phyloP scores from a whole-genome alignment of 192 early-diverging fungal genomes.

The Coemansia sp. region DNA sequence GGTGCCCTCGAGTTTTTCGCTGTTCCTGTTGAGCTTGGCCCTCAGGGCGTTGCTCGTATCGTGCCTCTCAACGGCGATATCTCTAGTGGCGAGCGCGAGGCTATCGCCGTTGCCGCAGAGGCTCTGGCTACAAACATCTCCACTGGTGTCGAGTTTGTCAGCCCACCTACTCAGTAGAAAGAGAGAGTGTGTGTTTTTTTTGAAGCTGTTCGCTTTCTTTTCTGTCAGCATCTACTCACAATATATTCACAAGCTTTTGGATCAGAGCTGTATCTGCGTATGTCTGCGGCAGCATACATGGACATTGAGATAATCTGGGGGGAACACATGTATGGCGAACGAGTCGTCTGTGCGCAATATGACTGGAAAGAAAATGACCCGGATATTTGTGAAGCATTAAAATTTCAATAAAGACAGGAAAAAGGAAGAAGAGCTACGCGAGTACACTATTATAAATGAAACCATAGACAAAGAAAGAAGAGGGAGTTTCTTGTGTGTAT shows the following conservation, averaged over 20 bases:
- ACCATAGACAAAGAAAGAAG: background rate
- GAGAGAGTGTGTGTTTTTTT: conserved; percentile 11
- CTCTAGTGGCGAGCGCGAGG: conserved; percentile 73
- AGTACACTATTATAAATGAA: background rate
- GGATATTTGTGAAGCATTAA: background rate
- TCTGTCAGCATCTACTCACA: background rate
- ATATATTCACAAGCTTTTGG: conserved; percentile 6
- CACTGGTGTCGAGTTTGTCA: conserved; percentile 85
- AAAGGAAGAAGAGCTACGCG: conserved; percentile 1
- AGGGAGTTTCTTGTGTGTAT: background rate
- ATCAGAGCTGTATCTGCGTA: background rate
- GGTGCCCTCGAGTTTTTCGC: conserved; percentile 71
- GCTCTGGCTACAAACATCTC: conserved; percentile 88
- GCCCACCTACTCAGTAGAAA: conserved; percentile 6
- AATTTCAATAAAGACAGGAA: background rate
- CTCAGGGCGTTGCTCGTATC: conserved; percentile 83
- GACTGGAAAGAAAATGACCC: too few relatives aligned
- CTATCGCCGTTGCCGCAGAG: conserved; percentile 72
- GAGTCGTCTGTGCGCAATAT: background rate
- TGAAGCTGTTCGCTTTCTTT: background rate
- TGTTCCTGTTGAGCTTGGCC: conserved; percentile 70
- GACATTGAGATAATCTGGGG: background rate
- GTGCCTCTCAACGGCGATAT: conserved; percentile 68
- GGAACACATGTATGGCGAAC: background rate
- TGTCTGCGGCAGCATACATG: background rate